These are phyloP conservation scores for Fusarium zealandicum DNA, from an alignment of 2,329 filamentous ascomycete genomes.

Conservation along the genomic window DNA sequence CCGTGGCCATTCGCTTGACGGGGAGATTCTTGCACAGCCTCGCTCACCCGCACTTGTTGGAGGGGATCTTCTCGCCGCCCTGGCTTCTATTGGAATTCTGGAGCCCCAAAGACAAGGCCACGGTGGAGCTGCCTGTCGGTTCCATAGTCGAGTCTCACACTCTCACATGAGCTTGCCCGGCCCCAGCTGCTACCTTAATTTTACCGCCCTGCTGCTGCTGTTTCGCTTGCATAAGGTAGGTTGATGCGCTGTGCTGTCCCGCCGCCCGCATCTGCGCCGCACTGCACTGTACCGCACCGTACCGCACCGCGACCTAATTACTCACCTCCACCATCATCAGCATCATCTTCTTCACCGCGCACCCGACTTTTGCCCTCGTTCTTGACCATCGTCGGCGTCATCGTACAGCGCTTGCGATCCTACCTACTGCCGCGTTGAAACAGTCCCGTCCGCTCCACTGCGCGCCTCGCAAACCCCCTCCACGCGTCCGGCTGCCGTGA, in stretches of 20 bases:
- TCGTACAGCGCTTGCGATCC: conserved; percentile 19
- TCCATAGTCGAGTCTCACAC: conserved; percentile 1
- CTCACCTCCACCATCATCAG: conserved; percentile 34
- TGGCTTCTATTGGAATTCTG: conserved; percentile 33
- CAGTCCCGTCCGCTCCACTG: conserved; percentile 18
- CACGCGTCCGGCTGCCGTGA: conserved; percentile 41
- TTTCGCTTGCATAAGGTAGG: conserved; percentile 11
- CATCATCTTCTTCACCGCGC: conserved; percentile 24
- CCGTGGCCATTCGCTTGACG: conserved; percentile 27
- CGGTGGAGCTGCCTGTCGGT: conserved; percentile 18
- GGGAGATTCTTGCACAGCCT: conserved; percentile 41
- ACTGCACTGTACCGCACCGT: background rate
- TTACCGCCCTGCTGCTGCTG: conserved; percentile 20
- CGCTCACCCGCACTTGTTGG: conserved; percentile 12
- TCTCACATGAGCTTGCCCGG: no score
- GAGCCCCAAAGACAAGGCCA: conserved; percentile 14
- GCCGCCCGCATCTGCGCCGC: conserved; percentile 14
- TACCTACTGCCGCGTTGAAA: conserved; percentile 22
- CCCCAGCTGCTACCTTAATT: conserved; percentile 23
- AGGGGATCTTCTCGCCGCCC: conserved; percentile 10
- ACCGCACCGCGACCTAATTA: conserved; percentile 17
- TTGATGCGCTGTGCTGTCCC: conserved; percentile 15
- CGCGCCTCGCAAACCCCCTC: conserved; percentile 39
- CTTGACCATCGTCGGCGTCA: conserved; percentile 6
- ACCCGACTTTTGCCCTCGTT: background rate